Evolutionary conservation across 441 rosid species (phyloP), one percentile per base, ranked within the genome.

Genomic region (Erysimum cheiri): DNA sequence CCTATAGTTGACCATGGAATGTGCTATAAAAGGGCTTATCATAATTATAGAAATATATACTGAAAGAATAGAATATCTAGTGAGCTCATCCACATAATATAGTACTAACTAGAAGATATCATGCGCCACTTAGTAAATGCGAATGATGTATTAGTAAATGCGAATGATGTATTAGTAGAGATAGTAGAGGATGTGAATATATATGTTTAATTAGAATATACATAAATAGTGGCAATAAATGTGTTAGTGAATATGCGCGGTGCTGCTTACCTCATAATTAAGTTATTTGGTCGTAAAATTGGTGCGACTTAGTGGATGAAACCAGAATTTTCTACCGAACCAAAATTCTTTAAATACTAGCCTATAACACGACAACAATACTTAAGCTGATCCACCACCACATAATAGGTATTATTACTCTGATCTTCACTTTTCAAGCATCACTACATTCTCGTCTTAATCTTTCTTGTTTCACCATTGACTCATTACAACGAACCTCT

Each of bases 301-400:
- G 26, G 55, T 71, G 72, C 41, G 35, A 44, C 56, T 59, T 67
- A 52, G 78, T 60, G 73, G 73, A 29, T 44, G 58, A 43, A 60
- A 41, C 62, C 33, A 60, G 55, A 26, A 73, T 73, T 67, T 73
- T 67, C 60, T 59, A 60, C 77, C 68, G 4, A 67, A 73, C 68
- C 48, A 67, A 60, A 73, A 9, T 58, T 67, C 73, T 67, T 67
- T 73, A 60, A 24, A 60, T 73, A 67, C 69, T 10, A 52, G 63
- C 67, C 56, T 67, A 11, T 66, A 60, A 67, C 68, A 67, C 63
- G n/a, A n/a, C n/a, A n/a, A n/a, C n/a, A n/a, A n/a, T n/a, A n/a
- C n/a, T n/a, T n/a, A n/a, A 67, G 64, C 69, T 44, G 57, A 52
- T 73, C 50, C 63, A 48, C 60, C 46, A 48, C 66, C 55, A 60